These are phyloP conservation scores for Aspergillus jensenii DNA, from an alignment of 2,329 filamentous ascomycete species.

Conservation along the genomic window DNA sequence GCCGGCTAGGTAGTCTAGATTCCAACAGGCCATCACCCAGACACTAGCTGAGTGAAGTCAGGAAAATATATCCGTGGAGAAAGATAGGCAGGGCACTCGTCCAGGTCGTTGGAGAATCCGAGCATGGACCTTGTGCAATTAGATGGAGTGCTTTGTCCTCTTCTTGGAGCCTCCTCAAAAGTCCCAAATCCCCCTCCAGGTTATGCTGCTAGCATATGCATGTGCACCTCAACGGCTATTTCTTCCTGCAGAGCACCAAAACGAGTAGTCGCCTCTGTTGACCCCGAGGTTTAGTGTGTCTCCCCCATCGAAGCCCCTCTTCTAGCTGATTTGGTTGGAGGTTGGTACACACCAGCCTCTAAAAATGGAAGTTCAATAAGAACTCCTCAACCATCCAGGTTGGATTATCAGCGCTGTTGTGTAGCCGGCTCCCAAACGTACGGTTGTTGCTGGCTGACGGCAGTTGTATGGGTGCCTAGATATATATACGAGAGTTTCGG, in stretches of 20 bases:
- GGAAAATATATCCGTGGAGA: background rate
- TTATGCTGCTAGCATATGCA: background rate
- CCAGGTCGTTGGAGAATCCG: background rate
- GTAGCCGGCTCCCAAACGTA: background rate
- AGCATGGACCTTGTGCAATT: background rate
- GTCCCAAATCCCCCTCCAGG: background rate
- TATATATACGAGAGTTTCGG: background rate
- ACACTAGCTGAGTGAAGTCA: background rate
- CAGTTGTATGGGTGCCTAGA: background rate
- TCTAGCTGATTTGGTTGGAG: background rate
- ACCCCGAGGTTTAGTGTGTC: background rate
- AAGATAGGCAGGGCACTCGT: background rate
- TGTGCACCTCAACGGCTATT: background rate
- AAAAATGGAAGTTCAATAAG: background rate
- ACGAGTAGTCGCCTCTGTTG: background rate
- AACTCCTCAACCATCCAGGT: background rate
- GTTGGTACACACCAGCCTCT: background rate
- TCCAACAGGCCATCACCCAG: background rate
- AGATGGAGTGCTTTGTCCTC: background rate
- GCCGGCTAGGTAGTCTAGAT: background rate
- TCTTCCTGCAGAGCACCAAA: constrained; percentile 1
- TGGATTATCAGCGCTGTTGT: background rate
- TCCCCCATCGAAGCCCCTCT: background rate
- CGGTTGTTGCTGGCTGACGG: background rate
- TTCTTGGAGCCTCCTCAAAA: background rate